phyloP scores from a whole-genome alignment of 192 early-diverging fungal species.

The Chytriomyces sp. region DNA sequence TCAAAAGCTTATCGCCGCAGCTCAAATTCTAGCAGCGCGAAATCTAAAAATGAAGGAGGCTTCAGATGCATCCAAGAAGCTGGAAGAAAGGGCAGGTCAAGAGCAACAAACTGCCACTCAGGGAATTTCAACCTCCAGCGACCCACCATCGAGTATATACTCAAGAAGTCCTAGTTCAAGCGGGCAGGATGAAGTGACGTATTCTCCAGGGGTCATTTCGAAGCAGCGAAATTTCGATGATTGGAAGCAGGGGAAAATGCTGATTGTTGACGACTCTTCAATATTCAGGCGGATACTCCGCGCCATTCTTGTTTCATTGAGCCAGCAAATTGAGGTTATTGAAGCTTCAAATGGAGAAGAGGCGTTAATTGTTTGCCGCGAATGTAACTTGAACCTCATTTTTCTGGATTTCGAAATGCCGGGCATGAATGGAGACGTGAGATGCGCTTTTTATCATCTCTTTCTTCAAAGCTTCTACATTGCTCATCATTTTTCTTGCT shows the following conservation, averaged over 20 bases:
- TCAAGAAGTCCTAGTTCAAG: not conserved
- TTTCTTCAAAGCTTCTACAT: not conserved
- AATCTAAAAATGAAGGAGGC: not conserved
- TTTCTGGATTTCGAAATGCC: slow-evolving; percentile 42
- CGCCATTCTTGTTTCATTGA: slow-evolving; percentile 4
- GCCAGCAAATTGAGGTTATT: slow-evolving; percentile 2
- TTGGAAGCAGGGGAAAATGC: slow-evolving; percentile 12
- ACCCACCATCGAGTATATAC: not conserved
- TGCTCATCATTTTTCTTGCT: no score
- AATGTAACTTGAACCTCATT: slow-evolving; percentile 31
- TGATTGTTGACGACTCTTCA: slow-evolving; percentile 39
- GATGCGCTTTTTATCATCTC: not conserved
- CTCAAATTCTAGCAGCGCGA: not conserved
- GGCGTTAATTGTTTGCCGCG: slow-evolving; percentile 24
- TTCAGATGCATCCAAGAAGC: not conserved
- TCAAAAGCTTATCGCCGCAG: not conserved
- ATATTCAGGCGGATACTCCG: slow-evolving; percentile 34
- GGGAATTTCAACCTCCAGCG: not conserved
- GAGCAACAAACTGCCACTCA: not conserved
- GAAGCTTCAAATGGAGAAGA: slow-evolving; percentile 39
- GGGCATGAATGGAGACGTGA: slow-evolving; percentile 27
- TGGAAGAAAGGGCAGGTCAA: not conserved
- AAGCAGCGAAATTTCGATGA: not conserved
- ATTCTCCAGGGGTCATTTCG: not conserved
- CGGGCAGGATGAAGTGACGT: not conserved